A percentile compares a stretch with the other conserved stretches of the same genome.
Evolutionary conservation across 2,329 filamentous ascomycete species (phyloP).

Genomic region (Fusarium illudens): DNA sequence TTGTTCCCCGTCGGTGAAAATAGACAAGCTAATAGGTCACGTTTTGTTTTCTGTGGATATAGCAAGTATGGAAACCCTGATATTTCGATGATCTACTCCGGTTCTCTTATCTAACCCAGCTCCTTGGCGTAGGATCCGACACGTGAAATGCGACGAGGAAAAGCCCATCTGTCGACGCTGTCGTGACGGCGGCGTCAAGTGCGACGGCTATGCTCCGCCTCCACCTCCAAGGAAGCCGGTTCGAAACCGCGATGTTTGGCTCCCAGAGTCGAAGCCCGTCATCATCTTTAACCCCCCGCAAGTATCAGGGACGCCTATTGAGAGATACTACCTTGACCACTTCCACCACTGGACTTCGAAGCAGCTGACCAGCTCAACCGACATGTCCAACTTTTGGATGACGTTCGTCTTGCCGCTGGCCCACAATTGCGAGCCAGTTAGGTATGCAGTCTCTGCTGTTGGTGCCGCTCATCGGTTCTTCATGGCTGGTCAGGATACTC

Average conservation of each 20-base stretch:
- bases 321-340: constrained; percentile 31
- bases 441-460: constrained; percentile 24
- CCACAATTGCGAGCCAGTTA: constrained; percentile 21
- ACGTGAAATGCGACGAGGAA: constrained; percentile 42
- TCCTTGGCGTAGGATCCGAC: constrained; percentile 23
- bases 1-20: not conserved
- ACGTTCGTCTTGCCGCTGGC: constrained; percentile 23
- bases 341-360: constrained; percentile 30
- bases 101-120: not conserved
- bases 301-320: constrained; percentile 12
- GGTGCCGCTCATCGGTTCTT: constrained; percentile 30
- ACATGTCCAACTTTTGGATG: constrained; percentile 25
- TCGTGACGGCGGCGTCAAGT: constrained; percentile 22
- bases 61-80: constrained; percentile 13
- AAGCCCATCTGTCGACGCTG: constrained; percentile 38
- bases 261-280: not conserved
- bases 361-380: constrained; percentile 20
- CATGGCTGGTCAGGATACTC: constrained; percentile 20
- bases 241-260: not conserved
- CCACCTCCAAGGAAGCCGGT: constrained; percentile 3
- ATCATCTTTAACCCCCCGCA: constrained; percentile 1
- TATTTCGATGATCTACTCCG: not conserved
- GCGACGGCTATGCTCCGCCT: constrained; percentile 32
- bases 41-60: not conserved
- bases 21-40: constrained; percentile 1